Evolutionary conservation across 331 rosid genomes (phyloP).

Genomic region (Pyrus hybrid): DNA sequence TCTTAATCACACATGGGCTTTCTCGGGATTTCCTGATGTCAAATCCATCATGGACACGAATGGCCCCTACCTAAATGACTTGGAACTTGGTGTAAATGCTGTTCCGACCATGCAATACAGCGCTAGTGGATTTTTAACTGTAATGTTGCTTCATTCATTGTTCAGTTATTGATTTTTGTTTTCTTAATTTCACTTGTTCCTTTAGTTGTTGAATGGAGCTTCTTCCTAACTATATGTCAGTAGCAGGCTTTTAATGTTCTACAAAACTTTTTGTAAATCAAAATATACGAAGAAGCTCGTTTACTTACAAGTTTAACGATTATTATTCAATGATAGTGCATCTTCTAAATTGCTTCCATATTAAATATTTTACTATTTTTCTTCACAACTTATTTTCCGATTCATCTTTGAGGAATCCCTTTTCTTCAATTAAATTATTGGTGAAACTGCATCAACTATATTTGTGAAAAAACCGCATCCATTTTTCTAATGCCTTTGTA

Average conservation of each 20-base stretch:
- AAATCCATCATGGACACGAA: conserved; percentile 88
- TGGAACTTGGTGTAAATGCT: conserved; percentile 67
- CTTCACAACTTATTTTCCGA: background rate
- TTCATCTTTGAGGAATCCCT: background rate
- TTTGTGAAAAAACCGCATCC: background rate
- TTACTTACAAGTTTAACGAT: background rate
- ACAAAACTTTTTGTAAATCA: background rate
- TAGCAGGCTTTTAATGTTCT: background rate
- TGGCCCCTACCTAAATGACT: conserved; percentile 86
- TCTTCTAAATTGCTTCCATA: background rate
- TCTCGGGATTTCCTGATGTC: conserved; percentile 79
- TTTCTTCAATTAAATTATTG: background rate
- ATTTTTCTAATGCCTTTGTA: conserved; percentile 9
- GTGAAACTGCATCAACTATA: background rate
- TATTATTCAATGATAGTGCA: background rate
- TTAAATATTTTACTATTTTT: background rate
- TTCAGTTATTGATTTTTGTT: conserved; percentile 10
- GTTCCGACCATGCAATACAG: conserved; percentile 94
- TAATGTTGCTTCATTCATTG: conserved; percentile 34
- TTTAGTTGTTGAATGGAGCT: background rate
- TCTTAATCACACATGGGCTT: conserved; percentile 98
- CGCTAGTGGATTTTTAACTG: conserved; percentile 89
- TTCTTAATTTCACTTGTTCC: background rate
- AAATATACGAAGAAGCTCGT: background rate
- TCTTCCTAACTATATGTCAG: background rate